A percentile compares a stretch with the other conserved stretches of the same genome.
phyloP scores from a whole-genome alignment of 2,329 filamentous ascomycete genomes.

The Cryphonectria radicalis region DNA sequence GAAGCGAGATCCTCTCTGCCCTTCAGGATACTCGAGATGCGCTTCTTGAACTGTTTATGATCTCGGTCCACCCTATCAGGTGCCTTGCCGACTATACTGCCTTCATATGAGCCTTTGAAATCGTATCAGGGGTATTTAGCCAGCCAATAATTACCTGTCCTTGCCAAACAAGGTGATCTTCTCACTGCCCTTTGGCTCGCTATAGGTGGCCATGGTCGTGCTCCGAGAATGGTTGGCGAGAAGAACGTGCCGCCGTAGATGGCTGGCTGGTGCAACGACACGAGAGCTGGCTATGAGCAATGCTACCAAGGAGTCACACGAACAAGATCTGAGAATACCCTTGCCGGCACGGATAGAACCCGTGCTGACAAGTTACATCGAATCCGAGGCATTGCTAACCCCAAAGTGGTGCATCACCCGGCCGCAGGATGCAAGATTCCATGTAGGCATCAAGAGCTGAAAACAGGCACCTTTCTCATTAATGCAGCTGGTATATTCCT shows the following conservation, averaged over 20 bases:
- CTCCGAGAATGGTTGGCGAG: background rate
- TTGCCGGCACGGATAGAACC: background rate
- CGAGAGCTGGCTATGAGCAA: background rate
- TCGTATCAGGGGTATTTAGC: background rate
- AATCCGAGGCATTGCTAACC: background rate
- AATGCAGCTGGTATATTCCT: background rate
- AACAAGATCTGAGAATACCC: background rate
- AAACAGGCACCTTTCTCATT: background rate
- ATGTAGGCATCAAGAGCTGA: background rate
- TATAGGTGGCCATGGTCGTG: background rate
- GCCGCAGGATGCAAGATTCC: background rate
- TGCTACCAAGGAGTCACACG: background rate
- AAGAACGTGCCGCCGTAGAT: background rate
- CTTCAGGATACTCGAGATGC: constrained; percentile 4
- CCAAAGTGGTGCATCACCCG: background rate
- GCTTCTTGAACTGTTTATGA: constrained; percentile 12
- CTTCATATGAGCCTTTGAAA: background rate
- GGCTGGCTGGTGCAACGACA: background rate
- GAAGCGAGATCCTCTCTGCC: background rate
- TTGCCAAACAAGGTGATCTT: background rate
- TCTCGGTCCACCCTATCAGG: background rate
- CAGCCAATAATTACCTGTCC: background rate
- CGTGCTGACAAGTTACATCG: background rate
- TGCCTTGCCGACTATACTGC: constrained; percentile 1
- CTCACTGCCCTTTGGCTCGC: background rate